Evolutionary conservation across 1,284 basidiomycete species (phyloP), one percentile per base, ranked within the genome.

Genomic region (Apiotrichum gracile): DNA sequence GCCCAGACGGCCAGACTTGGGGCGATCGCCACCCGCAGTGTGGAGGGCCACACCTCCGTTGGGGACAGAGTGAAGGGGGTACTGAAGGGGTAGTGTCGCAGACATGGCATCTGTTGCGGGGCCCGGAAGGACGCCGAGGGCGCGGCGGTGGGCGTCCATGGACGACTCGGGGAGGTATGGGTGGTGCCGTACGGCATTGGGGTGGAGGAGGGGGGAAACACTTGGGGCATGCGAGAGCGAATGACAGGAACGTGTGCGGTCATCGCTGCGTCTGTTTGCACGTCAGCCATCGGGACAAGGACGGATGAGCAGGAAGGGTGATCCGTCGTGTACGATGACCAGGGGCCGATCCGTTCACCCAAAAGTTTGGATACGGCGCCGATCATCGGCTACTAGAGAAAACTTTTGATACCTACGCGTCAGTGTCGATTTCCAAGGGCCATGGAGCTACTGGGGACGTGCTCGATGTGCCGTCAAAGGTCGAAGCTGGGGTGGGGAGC

Each of bases 1-100:
- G 1, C 67, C 67, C 22, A 65, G 60, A 17, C 67, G 48, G 0
- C 64, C 61, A 13, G 60, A 57, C 27, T 50, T 39, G 13, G 49
- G 37, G 10, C 46, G 46, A n/a, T 47, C 35, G n/a, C 29, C 46
- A 31, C 21, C 37, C 7, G n/a, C 34, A 17, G 16, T 17, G 34
- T 35, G 19, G 7, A 38, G 3, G 17, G 8, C 33, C 33, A 14
- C 6, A 31, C 13, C 33, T 7, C 33, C 33, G 33, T 10, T 4
- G 17, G 33, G 33, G 7, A 16, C 33, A 5, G 33, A 34, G 33
- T 34, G n/a, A n/a, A n/a, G n/a, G n/a, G n/a, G n/a, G n/a, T n/a
- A n/a, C n/a, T n/a, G n/a, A n/a, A n/a, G n/a, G n/a, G n/a, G n/a
- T n/a, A n/a, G n/a, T n/a, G n/a, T n/a, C n/a, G n/a, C n/a, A n/a